These are phyloP conservation scores for Tylopilus intermedius DNA, from an alignment of 768 basidiomycete genomes.

Conservation along the genomic window DNA sequence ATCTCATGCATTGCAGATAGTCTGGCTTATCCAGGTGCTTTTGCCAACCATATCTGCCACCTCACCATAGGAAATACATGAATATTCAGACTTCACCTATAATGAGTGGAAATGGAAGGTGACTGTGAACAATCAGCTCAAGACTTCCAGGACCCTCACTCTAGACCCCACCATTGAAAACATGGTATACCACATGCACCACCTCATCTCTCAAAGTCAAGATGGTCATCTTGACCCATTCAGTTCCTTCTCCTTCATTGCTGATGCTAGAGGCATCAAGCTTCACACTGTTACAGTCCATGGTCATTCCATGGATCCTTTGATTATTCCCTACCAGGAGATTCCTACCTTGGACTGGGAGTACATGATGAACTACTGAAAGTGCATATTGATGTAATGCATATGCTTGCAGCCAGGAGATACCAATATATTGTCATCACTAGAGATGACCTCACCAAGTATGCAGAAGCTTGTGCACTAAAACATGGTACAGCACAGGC, in stretches of 20 bases:
- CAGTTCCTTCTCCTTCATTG: constrained; percentile 16
- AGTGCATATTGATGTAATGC: no score
- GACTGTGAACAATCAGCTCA: constrained; percentile 4
- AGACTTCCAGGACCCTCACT: constrained; percentile 1
- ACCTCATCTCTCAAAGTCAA: not conserved
- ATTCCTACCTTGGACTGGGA: constrained; percentile 13
- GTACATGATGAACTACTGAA: constrained; percentile 1
- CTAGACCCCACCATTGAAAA: not conserved
- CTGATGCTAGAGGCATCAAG: constrained; percentile 11
- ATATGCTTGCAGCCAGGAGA: no score
- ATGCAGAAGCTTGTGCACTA: no score
- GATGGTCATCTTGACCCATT: not conserved
- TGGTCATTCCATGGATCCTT: not conserved
- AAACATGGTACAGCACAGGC: no score
- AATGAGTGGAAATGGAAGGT: constrained; percentile 14
- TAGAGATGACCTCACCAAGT: no score
- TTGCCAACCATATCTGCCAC: constrained; percentile 4
- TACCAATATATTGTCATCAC: no score
- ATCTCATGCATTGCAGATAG: not conserved
- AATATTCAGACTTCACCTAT: constrained; percentile 5
- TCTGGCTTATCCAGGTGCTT: constrained; percentile 5
- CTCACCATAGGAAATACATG: constrained; percentile 2
- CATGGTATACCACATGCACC: not conserved
- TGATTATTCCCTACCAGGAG: constrained; percentile 4
- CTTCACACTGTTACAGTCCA: constrained; percentile 5